Evolutionary conservation across 2,329 filamentous ascomycete species (phyloP), one percentile per base, ranked within the genome.

Genomic region (Calcarisporium arbuscula): DNA sequence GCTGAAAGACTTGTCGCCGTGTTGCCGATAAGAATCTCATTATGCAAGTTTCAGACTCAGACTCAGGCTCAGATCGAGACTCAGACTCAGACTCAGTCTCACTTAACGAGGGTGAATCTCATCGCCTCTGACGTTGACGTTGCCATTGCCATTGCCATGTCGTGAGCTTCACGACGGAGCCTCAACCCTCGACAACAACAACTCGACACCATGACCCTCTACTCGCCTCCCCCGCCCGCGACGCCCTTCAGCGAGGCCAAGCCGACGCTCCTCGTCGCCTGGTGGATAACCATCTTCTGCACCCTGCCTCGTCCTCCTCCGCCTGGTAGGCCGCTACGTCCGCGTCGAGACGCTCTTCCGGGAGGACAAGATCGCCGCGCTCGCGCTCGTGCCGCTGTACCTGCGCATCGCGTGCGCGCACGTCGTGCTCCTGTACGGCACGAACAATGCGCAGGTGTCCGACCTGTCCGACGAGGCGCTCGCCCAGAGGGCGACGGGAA

Each of bases 271-370:
- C 70, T 95, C 42, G 87, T 94, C 48, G 89, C 83, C 54, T 95
- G 88, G 87, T 95, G 89, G 88, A 87, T 83, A 45, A 89, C 85
- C 16, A 65, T 77, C 6, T 89, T 89, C 56, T 82, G 86, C 40
- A 68, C 85, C 17, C n/a, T 76, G 79, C 38, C 84, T 95, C 48
- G 94, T 95, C 44, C 54, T 87, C 17, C 68, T 87, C 34, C 77
- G 89, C 11, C 63, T 94, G 19, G 67, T 67, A 38, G 89, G 89
- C 30, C 81, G 89, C 42, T 92, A 86, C 58, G 71, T 94, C 21
- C 74, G 89, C 30, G 87, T 84, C 37, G 85, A 94, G 58, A 77
- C 73, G 48, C 71, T 95, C 30, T 95, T 95, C 52, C 66, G 69
- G 33, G 90, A 95, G 57, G 89, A 95, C 62, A 85, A 79, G 63